Base-by-base conservation (phyloP, 2,329 filamentous ascomycete genomes). In the Cytospora piceicola region DNA sequence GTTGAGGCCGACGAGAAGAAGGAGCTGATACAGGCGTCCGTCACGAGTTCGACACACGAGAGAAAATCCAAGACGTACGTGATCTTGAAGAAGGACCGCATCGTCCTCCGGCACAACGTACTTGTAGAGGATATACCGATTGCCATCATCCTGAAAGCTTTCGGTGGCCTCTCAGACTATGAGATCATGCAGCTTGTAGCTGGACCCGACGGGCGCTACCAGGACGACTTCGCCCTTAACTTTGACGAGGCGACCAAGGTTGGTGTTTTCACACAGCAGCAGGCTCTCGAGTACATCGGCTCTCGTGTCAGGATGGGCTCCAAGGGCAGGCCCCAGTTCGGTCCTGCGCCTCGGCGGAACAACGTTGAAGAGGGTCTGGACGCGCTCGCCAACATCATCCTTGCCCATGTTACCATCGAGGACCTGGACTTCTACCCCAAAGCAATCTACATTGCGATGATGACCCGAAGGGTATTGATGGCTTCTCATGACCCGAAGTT, bases 11-110 rank as follows among this genome's bases (percentile, higher is more conserved):
- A 94, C 72, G 85, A 90, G 61, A 96, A 96, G 80, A 98, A 97
- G 78, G 91, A 91, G 67, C 89, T 96, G 69, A 94, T 98, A 64
- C 92, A 94, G 71, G 95, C 96, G 46, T 98, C 95, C 1, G 95
- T 98, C 34, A 99, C 94, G 9, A 96, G 94, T 87, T 97, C 95
- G 34, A 98, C 96, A 1, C 93, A 97, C 77, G 95, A 98, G 77
- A 88, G 96, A 72, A 97, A 98, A 78, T 97, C 95, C 14, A 99
- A 99, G 81, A 97, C 93, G 63, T 97, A 98, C 72, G 93, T 99
- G 60, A 87, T 94, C 17, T 81, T 96, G 62, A 98, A 98, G 80
- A 98, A 98, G 77, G 94, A 96, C 63, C 87, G 91, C 59, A 92
- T 99, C 67, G 89, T 90, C 66, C 84, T 99, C 54, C 90, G 92